phyloP scores from a whole-genome alignment of 192 early-diverging fungal species.

The Piromyces finnis region DNA sequence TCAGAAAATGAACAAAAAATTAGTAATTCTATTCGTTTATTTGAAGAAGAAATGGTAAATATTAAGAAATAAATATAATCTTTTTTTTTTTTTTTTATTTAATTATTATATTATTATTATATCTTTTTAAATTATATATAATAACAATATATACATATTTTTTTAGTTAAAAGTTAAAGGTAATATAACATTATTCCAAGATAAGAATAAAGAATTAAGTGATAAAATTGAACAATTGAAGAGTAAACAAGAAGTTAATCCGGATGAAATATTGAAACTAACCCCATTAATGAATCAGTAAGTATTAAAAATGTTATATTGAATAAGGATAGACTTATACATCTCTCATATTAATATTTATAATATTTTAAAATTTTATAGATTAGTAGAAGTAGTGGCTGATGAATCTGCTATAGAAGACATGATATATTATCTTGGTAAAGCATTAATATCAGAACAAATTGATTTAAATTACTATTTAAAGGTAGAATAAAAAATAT shows the following conservation, averaged over 20 bases:
- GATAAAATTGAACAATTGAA: not conserved
- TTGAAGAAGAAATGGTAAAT: no score
- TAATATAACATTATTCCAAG: not conserved
- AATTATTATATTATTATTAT: no score
- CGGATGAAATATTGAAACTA: not conserved
- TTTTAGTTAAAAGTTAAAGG: not conserved
- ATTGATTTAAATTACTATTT: slow-evolving; percentile 56
- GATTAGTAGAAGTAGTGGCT: slow-evolving; percentile 49
- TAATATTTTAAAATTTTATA: no score
- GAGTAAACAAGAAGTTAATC: not conserved
- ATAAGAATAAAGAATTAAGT: not conserved
- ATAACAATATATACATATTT: not conserved
- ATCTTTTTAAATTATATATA: no score
- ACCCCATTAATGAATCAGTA: not conserved
- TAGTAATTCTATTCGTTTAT: no score
- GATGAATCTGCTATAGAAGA: slow-evolving; percentile 83
- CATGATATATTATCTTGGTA: slow-evolving; percentile 60
- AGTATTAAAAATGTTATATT: no score
- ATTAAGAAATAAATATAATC: no score
- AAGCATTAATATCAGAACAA: slow-evolving; percentile 56
- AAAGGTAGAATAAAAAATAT: slow-evolving; percentile 28
- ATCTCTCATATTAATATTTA: no score
- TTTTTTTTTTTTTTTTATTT: no score
- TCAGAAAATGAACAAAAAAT: no score
- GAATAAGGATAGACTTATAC: no score